A percentile compares a stretch with the other conserved stretches of the same genome.
phyloP scores from a whole-genome alignment of 805 yeast genomes.

The Zygoascus biomembranicola region DNA sequence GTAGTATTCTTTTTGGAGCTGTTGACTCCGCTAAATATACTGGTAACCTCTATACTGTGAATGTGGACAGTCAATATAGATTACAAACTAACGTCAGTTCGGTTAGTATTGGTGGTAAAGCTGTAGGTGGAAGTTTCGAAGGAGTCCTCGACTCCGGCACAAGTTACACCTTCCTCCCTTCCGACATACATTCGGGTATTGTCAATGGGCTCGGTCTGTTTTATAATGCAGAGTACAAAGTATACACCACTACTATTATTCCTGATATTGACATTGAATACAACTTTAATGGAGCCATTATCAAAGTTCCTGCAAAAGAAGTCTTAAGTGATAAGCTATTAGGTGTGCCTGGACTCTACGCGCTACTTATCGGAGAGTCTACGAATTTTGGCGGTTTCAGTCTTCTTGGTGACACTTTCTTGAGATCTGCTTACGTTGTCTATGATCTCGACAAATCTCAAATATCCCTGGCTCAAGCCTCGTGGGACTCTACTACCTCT shows the following conservation, averaged over 20 bases:
- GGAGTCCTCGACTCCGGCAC: slow-evolving; percentile 44
- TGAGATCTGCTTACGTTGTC: slow-evolving; percentile 59
- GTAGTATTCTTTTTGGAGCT: slow-evolving; percentile 39
- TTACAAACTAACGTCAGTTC: slow-evolving; percentile 12
- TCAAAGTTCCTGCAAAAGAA: slow-evolving; percentile 16
- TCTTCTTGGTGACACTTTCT: slow-evolving; percentile 57
- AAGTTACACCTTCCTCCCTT: slow-evolving; percentile 43
- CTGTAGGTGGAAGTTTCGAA: too few relatives aligned
- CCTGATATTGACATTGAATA: slow-evolving; percentile 8
- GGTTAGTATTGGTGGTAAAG: neutral
- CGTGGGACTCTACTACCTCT: slow-evolving; percentile 17
- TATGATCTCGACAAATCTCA: slow-evolving; percentile 52
- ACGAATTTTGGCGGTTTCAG: slow-evolving; percentile 3
- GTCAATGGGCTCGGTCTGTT: slow-evolving; percentile 5
- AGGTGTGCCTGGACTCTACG: slow-evolving; percentile 1
- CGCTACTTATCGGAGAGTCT: neutral
- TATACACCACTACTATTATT: neutral
- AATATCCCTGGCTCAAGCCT: slow-evolving; percentile 47
- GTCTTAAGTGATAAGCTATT: neutral
- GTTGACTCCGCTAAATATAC: slow-evolving; percentile 35
- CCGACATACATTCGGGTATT: slow-evolving; percentile 17
- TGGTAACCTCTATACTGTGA: slow-evolving; percentile 35
- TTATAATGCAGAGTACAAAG: slow-evolving; percentile 1
- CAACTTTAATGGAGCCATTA: slow-evolving; percentile 20
- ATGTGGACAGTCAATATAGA: slow-evolving; percentile 35